A percentile compares a stretch with the other conserved stretches of the same genome.
phyloP scores from a whole-genome alignment of 2,329 filamentous ascomycete genomes.

The Chaetomiaceae sp. region DNA sequence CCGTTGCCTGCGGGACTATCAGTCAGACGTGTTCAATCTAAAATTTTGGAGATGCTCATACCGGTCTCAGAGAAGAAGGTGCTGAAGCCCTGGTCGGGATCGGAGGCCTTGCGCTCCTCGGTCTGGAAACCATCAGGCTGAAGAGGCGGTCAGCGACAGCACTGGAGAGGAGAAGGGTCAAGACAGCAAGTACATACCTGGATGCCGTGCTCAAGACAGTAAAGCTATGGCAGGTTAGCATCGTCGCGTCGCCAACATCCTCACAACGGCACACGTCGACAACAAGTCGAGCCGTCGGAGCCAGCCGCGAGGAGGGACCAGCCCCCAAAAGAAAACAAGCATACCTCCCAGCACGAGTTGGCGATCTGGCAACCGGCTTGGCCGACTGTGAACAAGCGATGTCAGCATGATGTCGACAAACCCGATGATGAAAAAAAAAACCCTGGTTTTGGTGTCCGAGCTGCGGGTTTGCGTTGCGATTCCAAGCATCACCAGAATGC shows the following conservation, averaged over 20 bases:
- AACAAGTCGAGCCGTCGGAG: no score
- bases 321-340: slow-evolving; percentile 36
- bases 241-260: slow-evolving; percentile 8
- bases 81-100: slow-evolving; percentile 96
- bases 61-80: slow-evolving; percentile 99
- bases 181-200: slow-evolving; percentile 61
- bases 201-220: slow-evolving; percentile 99
- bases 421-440: no score
- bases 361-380: slow-evolving; percentile 99
- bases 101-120: slow-evolving; percentile 90
- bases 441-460: neutral
- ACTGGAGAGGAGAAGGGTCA: slow-evolving; percentile 3
- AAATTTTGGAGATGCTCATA: slow-evolving; percentile 43
- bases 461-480: neutral
- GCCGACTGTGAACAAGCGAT: slow-evolving; percentile 64
- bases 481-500: slow-evolving; percentile 17
- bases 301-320: slow-evolving; percentile 11
- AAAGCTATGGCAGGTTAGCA: slow-evolving; percentile 61
- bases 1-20: slow-evolving; percentile 66
- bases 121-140: slow-evolving; percentile 98
- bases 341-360: slow-evolving; percentile 99
- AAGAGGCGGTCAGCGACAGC: slow-evolving; percentile 33
- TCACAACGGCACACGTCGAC: no score
- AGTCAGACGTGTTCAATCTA: neutral
- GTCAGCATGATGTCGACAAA: slow-evolving; percentile 20